Evolutionary conservation across 2,329 filamentous ascomycete genomes (phyloP), one percentile per base, ranked within the genome.

Genomic region (Monosporascus sp.): DNA sequence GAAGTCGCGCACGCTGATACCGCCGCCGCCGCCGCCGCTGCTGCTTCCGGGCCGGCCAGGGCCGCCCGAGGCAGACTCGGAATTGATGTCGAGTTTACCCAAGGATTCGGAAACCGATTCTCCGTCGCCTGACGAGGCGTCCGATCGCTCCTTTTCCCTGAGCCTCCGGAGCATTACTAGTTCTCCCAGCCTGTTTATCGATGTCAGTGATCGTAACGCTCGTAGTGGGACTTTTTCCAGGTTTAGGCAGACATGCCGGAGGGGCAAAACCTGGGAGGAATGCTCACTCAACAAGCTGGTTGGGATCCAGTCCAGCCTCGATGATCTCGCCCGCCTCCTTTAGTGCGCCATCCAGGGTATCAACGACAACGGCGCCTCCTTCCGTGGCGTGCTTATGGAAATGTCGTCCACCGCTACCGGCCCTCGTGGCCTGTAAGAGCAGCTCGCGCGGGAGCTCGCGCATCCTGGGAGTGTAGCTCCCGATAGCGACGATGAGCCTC

Each of bases 291-390:
- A 96, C 89, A 3, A 97, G 79, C 61, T 95, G 87, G 46, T 84
- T 79, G 0, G 89, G 84, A 22, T 77, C 77, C 27, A 97, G 74
- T 0, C 84, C 85, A 0, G 90, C 89, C 59, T 90, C 83, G 9
- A 95, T 87, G 47, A 97, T 76, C 73, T 97, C 93, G 0, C 93
- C 93, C 0, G 92, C 88, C 66, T 96, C 90, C 61, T 85, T 85
- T 44, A 96, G 68, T 46, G 87, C 91, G 0, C 88, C 89, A 27
- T 90, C 85, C 0, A 96, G 76, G 9, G 87, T 92, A 64, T 90
- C 88, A 5, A 90, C 88, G 5, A 89, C 78, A 25, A 90, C 76
- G 15, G 81, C 83, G 0, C 83, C 83, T 0, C 83, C 84, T 59
- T 88, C 85, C 2, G 75, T 67, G 0, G 82, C 82, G 56, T 85